Conservation (phyloP, 2,329 filamentous ascomycete genomes). For the Berkeleyomyces basicola region DNA sequence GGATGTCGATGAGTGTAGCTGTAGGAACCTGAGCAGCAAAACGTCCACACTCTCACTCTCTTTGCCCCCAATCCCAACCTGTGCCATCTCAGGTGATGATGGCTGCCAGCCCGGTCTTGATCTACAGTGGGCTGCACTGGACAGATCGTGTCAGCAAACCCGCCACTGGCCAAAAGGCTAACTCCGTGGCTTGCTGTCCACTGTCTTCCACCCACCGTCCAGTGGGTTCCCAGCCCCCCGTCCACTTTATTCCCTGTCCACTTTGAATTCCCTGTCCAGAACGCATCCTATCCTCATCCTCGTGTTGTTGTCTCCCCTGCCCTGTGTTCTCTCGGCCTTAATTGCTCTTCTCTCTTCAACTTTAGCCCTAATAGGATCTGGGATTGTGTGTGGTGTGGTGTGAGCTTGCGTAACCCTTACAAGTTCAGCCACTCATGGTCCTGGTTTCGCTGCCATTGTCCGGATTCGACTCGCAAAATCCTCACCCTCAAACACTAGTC, state of each 20-base stretch:
- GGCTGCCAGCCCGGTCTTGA: background rate
- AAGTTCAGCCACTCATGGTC: background rate
- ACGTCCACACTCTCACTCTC: too few species aligned
- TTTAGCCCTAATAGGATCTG: background rate
- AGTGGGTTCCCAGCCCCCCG: background rate
- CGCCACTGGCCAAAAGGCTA: background rate
- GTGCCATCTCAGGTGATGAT: background rate
- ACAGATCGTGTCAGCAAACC: background rate
- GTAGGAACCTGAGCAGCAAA: too few species aligned
- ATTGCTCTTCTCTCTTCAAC: background rate
- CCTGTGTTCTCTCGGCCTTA: background rate
- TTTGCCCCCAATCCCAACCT: background rate
- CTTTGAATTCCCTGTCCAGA: background rate
- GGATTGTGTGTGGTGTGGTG: background rate
- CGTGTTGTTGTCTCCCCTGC: background rate
- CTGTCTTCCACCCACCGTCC: background rate
- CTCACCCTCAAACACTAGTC: too few species aligned
- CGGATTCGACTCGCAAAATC: too few species aligned
- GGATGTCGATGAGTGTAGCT: too few species aligned
- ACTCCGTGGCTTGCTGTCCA: background rate
- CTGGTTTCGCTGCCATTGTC: too few species aligned
- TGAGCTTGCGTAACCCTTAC: background rate
- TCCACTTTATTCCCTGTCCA: background rate
- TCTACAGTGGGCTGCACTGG: background rate
- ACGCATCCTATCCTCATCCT: too few species aligned